A percentile compares a stretch with the other conserved stretches of the same genome.
Conservation (phyloP, 176 grass and related monocot genomes). For the Ensete ventricosum region DNA sequence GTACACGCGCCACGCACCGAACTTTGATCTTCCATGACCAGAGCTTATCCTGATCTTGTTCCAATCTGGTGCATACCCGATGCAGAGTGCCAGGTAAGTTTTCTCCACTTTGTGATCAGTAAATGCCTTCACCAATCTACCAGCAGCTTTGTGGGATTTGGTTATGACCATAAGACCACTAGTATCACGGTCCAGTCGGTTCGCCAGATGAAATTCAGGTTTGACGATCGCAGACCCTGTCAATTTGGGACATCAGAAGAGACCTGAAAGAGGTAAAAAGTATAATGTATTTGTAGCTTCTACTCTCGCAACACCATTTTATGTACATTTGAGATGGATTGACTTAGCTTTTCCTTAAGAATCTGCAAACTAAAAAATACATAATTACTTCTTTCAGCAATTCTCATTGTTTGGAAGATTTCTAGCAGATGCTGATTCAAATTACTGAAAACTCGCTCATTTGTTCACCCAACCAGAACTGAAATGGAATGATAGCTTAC, state of each 20-base stretch:
- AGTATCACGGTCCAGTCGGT: slow-evolving; percentile 78
- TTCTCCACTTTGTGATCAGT: slow-evolving; percentile 72
- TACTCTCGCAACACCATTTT: background rate
- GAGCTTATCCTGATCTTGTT: slow-evolving; percentile 51
- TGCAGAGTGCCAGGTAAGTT: slow-evolving; percentile 77
- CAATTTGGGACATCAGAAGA: background rate
- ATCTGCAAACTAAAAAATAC: background rate
- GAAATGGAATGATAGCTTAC: background rate
- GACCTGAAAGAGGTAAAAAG: background rate
- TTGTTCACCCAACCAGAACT: background rate
- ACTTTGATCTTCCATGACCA: slow-evolving; percentile 79
- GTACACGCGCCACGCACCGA: slow-evolving; percentile 75
- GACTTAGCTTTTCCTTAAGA: background rate
- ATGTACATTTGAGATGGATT: background rate
- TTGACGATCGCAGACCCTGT: slow-evolving; percentile 29
- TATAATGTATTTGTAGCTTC: background rate
- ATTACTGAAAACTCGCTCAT: background rate
- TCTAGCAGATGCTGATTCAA: background rate
- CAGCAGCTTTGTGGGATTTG: slow-evolving; percentile 76
- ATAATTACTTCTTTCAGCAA: background rate
- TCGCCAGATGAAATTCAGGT: slow-evolving; percentile 65
- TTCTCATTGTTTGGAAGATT: background rate
- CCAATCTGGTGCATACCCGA: slow-evolving; percentile 42
- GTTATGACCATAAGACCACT: slow-evolving; percentile 96
- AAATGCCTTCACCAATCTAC: slow-evolving; percentile 67